Evolutionary conservation across 2,329 filamentous ascomycete species (phyloP).

Genomic region (Phialophora macrospora): DNA sequence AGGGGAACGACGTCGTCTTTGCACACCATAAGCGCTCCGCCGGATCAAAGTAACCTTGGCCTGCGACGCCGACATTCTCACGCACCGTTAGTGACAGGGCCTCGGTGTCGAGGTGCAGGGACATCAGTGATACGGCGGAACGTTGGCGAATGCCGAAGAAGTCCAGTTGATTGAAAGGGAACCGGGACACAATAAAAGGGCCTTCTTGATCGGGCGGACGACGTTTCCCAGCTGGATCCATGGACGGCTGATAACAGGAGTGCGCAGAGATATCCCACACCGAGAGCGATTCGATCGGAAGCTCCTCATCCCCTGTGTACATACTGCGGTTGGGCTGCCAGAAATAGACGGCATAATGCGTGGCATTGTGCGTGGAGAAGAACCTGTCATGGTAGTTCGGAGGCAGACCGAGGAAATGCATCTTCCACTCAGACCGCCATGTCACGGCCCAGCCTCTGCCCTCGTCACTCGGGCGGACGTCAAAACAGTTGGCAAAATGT

Average conservation of each 20-base stretch:
- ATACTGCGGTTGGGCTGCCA: slow-evolving; percentile 64
- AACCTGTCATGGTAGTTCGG: slow-evolving; percentile 64
- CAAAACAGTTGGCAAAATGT: slow-evolving; percentile 66
- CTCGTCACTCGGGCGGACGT: slow-evolving; percentile 46
- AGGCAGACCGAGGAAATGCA: slow-evolving; percentile 62
- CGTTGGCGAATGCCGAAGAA: slow-evolving; percentile 61
- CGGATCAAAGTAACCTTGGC: slow-evolving; percentile 52
- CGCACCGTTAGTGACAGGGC: slow-evolving; percentile 58
- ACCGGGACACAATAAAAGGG: slow-evolving; percentile 56
- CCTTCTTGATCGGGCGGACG: slow-evolving; percentile 45
- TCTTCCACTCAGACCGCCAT: slow-evolving; percentile 65
- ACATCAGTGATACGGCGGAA: slow-evolving; percentile 56
- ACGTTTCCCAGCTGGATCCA: slow-evolving; percentile 52
- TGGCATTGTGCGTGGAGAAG: slow-evolving; percentile 64
- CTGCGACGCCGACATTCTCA: slow-evolving; percentile 60
- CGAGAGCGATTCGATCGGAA: slow-evolving; percentile 62
- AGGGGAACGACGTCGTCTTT: slow-evolving; percentile 60
- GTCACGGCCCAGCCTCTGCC: slow-evolving; percentile 43
- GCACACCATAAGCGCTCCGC: slow-evolving; percentile 50
- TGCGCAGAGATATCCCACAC: slow-evolving; percentile 64
- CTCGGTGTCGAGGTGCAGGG: slow-evolving; percentile 58
- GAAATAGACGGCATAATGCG: slow-evolving; percentile 66
- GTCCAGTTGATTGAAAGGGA: slow-evolving; percentile 59
- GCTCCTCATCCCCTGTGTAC: slow-evolving; percentile 59
- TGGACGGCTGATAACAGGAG: slow-evolving; percentile 57